Conservation (phyloP, 148 eudicot species). For the Beta vulgaris region DNA sequence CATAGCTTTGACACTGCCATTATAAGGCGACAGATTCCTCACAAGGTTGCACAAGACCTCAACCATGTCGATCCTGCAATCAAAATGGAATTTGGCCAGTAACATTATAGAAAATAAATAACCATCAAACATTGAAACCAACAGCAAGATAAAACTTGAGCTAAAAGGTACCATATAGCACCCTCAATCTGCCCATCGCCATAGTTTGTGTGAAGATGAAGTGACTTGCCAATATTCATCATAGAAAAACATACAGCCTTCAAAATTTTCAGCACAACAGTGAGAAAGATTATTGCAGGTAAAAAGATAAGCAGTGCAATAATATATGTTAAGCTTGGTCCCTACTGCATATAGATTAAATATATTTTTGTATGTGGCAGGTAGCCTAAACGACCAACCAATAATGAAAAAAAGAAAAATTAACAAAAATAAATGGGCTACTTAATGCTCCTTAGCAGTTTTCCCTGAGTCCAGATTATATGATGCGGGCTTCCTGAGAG, state of each 20-base stretch:
- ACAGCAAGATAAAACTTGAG: neutral
- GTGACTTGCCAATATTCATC: conserved; percentile 50
- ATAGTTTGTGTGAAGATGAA: conserved; percentile 28
- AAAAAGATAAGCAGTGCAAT: neutral
- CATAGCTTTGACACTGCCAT: conserved; percentile 56
- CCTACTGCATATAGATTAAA: neutral
- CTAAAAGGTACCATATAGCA: conserved; percentile 41
- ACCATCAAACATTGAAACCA: neutral
- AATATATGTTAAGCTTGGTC: neutral
- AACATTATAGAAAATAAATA: neutral
- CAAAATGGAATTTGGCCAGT: conserved; percentile 13
- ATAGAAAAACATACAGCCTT: conserved; percentile 76
- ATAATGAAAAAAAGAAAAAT: too few relatives aligned
- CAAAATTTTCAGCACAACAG: conserved; percentile 17
- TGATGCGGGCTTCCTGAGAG: neutral
- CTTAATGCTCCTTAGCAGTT: neutral
- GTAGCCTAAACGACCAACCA: neutral
- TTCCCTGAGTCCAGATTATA: neutral
- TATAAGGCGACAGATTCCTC: conserved; percentile 51
- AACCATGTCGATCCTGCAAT: conserved; percentile 64
- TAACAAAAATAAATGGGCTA: too few relatives aligned
- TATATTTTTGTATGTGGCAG: neutral
- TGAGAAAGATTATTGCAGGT: conserved; percentile 3
- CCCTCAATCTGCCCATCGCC: conserved; percentile 35
- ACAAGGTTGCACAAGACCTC: conserved; percentile 76